A percentile compares a stretch with the other conserved stretches of the same genome.
Evolutionary conservation across 768 basidiomycete genomes (phyloP).

Genomic region (Boletus pseudopeckii): DNA sequence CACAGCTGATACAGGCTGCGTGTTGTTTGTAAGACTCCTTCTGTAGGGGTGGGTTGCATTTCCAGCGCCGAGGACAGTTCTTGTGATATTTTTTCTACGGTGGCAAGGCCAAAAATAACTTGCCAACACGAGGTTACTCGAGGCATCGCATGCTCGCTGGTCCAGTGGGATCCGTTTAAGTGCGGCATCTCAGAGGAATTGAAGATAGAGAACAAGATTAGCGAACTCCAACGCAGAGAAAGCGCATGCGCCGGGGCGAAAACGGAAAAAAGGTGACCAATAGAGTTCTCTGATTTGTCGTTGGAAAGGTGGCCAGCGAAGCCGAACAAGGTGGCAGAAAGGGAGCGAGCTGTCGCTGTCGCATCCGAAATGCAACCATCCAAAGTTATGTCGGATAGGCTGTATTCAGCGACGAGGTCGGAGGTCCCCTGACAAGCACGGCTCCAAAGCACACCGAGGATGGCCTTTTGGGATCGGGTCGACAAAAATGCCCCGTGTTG

Average conservation of each 20-base stretch:
- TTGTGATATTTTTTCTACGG: slow-evolving; percentile 32
- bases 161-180: not conserved
- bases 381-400: not conserved
- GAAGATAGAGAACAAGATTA: slow-evolving; percentile 38
- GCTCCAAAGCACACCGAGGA: slow-evolving; percentile 36
- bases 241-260: slow-evolving; percentile 32
- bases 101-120: slow-evolving; percentile 40
- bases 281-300: not conserved
- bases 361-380: slow-evolving; percentile 3
- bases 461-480: slow-evolving; percentile 26
- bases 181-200: slow-evolving; percentile 4
- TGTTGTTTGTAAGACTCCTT: slow-evolving; percentile 25
- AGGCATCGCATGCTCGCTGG: slow-evolving; percentile 3
- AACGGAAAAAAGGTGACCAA: slow-evolving; percentile 8
- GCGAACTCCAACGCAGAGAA: slow-evolving; percentile 41
- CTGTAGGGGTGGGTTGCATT: not conserved
- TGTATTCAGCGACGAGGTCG: not conserved
- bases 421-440: slow-evolving; percentile 26
- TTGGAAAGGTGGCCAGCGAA: not conserved
- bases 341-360: slow-evolving; percentile 10
- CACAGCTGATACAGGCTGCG: slow-evolving; percentile 43
- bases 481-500: slow-evolving; percentile 25
- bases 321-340: slow-evolving; percentile 14
- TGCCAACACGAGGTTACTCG: slow-evolving; percentile 34
- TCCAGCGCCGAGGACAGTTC: not conserved